Conservation (phyloP, 106 monocot species). For the Gastrodia elata region DNA sequence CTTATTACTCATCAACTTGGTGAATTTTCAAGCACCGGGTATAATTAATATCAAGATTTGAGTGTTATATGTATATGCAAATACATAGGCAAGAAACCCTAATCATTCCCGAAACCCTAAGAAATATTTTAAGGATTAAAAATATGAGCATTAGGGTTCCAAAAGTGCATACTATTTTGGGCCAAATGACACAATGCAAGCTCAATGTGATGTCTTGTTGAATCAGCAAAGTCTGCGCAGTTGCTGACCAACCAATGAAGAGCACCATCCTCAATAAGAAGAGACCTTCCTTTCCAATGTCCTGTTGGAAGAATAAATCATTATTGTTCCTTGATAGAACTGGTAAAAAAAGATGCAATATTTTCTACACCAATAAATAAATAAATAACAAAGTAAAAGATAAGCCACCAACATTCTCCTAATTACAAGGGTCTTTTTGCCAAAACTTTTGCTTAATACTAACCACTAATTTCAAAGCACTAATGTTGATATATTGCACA, state of each 20-base stretch:
- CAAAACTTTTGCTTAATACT: no score
- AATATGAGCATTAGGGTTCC: background rate
- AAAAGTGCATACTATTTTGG: slow-evolving; percentile 53
- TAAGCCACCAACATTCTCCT: no score
- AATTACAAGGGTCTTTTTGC: no score
- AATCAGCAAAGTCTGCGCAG: slow-evolving; percentile 25
- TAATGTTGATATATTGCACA: no score
- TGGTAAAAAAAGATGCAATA: background rate
- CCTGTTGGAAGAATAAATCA: slow-evolving; percentile 27
- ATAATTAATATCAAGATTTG: no score
- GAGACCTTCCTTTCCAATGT: slow-evolving; percentile 59
- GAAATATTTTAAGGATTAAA: background rate
- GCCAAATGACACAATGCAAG: slow-evolving; percentile 85
- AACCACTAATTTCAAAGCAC: no score
- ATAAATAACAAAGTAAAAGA: no score
- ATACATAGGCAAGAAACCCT: background rate
- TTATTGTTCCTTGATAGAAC: background rate
- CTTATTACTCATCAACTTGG: no score
- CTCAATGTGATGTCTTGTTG: slow-evolving; percentile 65
- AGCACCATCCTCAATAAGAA: slow-evolving; percentile 69
- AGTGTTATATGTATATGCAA: no score
- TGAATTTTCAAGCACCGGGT: no score
- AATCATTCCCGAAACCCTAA: background rate
- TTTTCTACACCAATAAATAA: no score
- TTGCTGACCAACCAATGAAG: slow-evolving; percentile 51